These are phyloP conservation scores for Bonnemaisonia californica DNA, from an alignment of 31 red algal genomes.

Conservation along the genomic window DNA sequence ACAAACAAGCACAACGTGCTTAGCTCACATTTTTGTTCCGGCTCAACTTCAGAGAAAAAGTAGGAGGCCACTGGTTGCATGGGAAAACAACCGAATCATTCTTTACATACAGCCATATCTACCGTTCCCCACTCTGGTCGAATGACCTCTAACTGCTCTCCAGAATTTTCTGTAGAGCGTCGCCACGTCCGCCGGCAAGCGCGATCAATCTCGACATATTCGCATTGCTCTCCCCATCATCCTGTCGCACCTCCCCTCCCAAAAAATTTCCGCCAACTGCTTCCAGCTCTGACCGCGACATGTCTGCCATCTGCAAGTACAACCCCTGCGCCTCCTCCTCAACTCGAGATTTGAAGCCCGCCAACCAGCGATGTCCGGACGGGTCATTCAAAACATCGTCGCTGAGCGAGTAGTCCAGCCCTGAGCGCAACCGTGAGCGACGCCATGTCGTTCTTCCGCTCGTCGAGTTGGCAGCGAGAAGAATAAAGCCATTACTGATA, in stretches of 20 bases:
- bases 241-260: neutral
- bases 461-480: conserved; percentile 38
- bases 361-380: conserved; percentile 35
- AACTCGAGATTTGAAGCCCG: conserved; percentile 36
- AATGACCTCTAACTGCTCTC: conserved; percentile 3
- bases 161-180: conserved; percentile 20
- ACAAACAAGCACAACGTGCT: too few species aligned
- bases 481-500: conserved; percentile 45
- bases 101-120: neutral
- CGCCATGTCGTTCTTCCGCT: conserved; percentile 29
- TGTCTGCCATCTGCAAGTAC: conserved; percentile 38
- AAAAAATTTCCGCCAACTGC: conserved; percentile 26
- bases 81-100: neutral
- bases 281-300: conserved; percentile 31
- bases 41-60: too few species aligned
- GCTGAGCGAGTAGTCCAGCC: conserved; percentile 35
- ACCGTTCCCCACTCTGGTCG: neutral
- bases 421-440: conserved; percentile 36
- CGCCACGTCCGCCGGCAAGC: conserved; percentile 56
- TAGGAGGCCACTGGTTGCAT: too few species aligned
- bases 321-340: neutral
- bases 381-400: conserved; percentile 42
- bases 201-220: conserved; percentile 33
- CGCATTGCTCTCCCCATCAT: conserved; percentile 6
- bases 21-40: neutral